A percentile compares a stretch with the other conserved stretches of the same genome.
These are phyloP conservation scores for Phytomonas francai DNA, from an alignment of 208 protist species.

Conservation along the genomic window DNA sequence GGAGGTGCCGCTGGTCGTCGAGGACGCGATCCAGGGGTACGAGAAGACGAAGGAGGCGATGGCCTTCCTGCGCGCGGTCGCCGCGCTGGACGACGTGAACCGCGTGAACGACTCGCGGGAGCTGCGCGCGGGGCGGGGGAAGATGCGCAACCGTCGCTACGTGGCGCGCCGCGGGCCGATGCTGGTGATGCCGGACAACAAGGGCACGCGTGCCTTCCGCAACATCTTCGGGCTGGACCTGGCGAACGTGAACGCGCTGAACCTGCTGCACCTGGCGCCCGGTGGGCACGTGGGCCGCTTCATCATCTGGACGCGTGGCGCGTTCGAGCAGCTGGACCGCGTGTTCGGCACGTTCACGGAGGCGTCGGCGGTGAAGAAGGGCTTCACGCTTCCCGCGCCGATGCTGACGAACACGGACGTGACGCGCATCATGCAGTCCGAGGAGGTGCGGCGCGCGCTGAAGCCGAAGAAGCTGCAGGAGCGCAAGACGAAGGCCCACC, in stretches of 20 bases:
- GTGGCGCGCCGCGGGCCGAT: slow-evolving; percentile 93
- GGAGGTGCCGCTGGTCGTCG: slow-evolving; percentile 97
- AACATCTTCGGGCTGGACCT: slow-evolving; percentile 98
- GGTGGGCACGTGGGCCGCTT: slow-evolving; percentile 99
- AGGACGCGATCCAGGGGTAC: slow-evolving; percentile 81
- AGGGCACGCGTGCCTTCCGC: slow-evolving; percentile 90
- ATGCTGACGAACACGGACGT: slow-evolving; percentile 74
- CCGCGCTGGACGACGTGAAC: slow-evolving; percentile 94
- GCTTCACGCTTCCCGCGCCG: slow-evolving; percentile 59
- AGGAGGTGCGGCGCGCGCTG: slow-evolving; percentile 70
- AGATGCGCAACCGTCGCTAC: slow-evolving; percentile 97
- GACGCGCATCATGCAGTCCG: slow-evolving; percentile 76
- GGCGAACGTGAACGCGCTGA: slow-evolving; percentile 89
- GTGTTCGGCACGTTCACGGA: slow-evolving; percentile 93
- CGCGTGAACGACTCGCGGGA: slow-evolving; percentile 82
- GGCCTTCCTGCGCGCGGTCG: slow-evolving; percentile 88
- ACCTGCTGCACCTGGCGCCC: slow-evolving; percentile 98
- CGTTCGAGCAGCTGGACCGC: slow-evolving; percentile 96
- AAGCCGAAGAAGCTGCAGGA: slow-evolving; percentile 68
- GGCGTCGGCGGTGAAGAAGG: slow-evolving; percentile 84
- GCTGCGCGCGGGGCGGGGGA: slow-evolving; percentile 94
- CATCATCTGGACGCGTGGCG: slow-evolving; percentile 98
- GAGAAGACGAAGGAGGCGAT: slow-evolving; percentile 96
- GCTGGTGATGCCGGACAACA: slow-evolving; percentile 91
- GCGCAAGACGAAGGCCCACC: slow-evolving; percentile 27